These are phyloP conservation scores for Ogataea pini DNA, from an alignment of 805 yeast species.

Conservation along the genomic window DNA sequence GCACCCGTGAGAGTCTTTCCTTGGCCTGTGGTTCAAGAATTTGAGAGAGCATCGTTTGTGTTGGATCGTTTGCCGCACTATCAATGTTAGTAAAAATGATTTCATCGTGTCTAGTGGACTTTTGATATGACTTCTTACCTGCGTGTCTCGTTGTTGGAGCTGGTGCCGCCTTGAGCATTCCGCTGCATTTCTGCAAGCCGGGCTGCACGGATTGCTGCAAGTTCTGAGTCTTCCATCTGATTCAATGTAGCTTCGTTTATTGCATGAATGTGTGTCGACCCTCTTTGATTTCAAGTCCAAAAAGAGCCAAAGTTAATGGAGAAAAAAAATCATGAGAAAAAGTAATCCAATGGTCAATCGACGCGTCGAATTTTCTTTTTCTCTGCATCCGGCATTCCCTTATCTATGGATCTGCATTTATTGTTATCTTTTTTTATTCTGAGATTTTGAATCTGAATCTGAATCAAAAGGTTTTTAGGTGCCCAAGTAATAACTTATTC, in stretches of 20 bases:
- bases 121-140: neutral
- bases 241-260: neutral
- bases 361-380: constrained; percentile 4
- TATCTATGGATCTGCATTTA: neutral
- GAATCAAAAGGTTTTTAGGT: neutral
- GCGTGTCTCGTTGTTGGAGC: constrained; percentile 7
- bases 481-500: neutral
- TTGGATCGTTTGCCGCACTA: constrained; percentile 20
- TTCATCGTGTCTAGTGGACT: too few species aligned
- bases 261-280: neutral
- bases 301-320: neutral
- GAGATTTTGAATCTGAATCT: neutral
- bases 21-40: constrained; percentile 81
- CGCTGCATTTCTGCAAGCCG: constrained; percentile 80
- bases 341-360: constrained; percentile 11
- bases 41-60: constrained; percentile 53
- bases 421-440: neutral
- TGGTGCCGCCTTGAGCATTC: constrained; percentile 40
- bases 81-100: constrained; percentile 5
- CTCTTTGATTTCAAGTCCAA: neutral
- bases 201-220: constrained; percentile 91
- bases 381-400: neutral
- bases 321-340: neutral
- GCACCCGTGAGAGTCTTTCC: constrained; percentile 82
- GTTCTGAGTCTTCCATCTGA: constrained; percentile 80